Evolutionary conservation across 768 basidiomycete genomes (phyloP).

Genomic region (Mycena chlorophos): DNA sequence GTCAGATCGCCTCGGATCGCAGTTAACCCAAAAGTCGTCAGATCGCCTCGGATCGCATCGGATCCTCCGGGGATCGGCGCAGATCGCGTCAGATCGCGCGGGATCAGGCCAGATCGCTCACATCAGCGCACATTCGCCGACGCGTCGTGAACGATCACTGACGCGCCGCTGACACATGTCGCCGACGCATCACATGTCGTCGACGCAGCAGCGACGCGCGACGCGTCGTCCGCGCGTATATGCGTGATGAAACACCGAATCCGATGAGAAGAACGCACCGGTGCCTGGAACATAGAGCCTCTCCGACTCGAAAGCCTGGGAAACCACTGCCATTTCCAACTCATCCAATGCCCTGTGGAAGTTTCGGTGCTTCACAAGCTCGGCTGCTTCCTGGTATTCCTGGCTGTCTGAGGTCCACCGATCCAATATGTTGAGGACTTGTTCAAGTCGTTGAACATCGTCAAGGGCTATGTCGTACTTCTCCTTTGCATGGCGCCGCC

Average conservation of each 20-base stretch:
- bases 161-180: no score
- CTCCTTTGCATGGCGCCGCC: conserved; percentile 19
- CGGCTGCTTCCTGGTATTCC: neutral
- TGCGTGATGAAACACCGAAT: neutral
- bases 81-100: no score
- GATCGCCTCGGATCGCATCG: no score
- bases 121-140: no score
- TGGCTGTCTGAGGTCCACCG: neutral
- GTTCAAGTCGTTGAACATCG: conserved; percentile 13
- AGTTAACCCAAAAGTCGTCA: no score
- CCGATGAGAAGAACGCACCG: no score
- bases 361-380: neutral
- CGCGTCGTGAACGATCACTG: no score
- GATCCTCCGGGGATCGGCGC: no score
- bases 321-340: neutral
- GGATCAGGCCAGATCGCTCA: no score
- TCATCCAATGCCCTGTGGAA: neutral
- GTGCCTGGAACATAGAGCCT: neutral
- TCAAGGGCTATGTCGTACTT: conserved; percentile 7
- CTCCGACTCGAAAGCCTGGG: neutral
- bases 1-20: no score
- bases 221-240: neutral
- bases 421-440: conserved; percentile 4
- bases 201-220: no score
- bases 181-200: no score